Base-by-base conservation (phyloP, 1,284 basidiomycete genomes). In the Trichosporon sp. region DNA sequence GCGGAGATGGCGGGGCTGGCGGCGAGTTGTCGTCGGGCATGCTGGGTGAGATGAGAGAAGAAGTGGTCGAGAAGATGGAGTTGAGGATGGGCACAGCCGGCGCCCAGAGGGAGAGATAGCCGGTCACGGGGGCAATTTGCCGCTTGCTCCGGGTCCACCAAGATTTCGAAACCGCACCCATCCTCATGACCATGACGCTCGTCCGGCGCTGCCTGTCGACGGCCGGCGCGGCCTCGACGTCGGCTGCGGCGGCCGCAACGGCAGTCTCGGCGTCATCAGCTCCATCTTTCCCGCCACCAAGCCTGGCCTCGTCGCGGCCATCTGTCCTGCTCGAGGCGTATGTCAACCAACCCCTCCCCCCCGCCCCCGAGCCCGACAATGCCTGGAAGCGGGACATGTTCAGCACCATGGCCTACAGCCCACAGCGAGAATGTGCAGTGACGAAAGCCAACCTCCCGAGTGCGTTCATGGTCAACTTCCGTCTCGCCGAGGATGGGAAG, bases 21-120 rank as follows among this genome's bases (percentile, higher is more conserved):
- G 37, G 81, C 75, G 67, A 81, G 81, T 35, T 81, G 72, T 35
- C 81, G 72, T 11, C 79, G 73, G 10, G 78, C 81, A 2, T 83
- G 73, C 14, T 83, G 63, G 68, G 79, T 77, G 35, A 69, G 12
- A n/a, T 6, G 26, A 61, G 16, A 31, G 26, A 10, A 16, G n/a
- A 14, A 31, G 35, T 37, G 19, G 21, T 54, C 51, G 51, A 51
- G 19, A n/a, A 61, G 56, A 32, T 61, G 56, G 26, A 26, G 26
- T 37, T 7, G 8, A 1, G 8, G 19, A 54, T 21, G 19, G 51
- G 51, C 51, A 21, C 51, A 19, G 19, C 51, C 51, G 51, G 51
- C 51, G 51, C 51, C 26, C 51, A 26, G 26, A 26, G 26, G 26
- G 26, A 26, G 26, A 26, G 26, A 54, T 54, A 54, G 51, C 51